A percentile compares a stretch with the other conserved stretches of the same genome.
phyloP scores from a whole-genome alignment of 2,329 filamentous ascomycete species.

The Ophiocordyceps camponoti-leonardi region DNA sequence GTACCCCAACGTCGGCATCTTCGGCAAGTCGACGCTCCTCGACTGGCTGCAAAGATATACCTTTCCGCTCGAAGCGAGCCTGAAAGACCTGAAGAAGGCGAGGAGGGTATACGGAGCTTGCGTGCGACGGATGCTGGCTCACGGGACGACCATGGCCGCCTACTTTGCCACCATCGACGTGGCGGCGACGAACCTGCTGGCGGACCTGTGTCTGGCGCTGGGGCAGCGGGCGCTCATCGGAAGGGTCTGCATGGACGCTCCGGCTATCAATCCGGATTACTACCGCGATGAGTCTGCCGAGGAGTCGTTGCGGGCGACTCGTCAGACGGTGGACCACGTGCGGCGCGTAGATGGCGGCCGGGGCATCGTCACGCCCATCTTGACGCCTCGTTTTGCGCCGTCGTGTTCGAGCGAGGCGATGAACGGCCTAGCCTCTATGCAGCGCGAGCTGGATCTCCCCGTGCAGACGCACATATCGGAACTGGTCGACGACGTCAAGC shows the following conservation, averaged over 20 bases:
- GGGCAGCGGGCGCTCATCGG: constrained; percentile 88
- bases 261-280: constrained; percentile 47
- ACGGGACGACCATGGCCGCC: constrained; percentile 87
- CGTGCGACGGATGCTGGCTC: constrained; percentile 62
- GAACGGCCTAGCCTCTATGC: constrained; percentile 43
- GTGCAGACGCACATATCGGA: constrained; percentile 86
- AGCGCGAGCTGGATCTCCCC: constrained; percentile 42
- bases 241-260: constrained; percentile 83
- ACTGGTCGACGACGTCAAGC: constrained; percentile 53
- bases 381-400: constrained; percentile 59
- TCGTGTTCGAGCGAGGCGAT: constrained; percentile 45
- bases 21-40: constrained; percentile 81
- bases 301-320: constrained; percentile 36
- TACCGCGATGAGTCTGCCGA: constrained; percentile 60
- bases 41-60: constrained; percentile 93
- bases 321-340: constrained; percentile 48
- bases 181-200: constrained; percentile 75
- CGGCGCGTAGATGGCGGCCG: constrained; percentile 44
- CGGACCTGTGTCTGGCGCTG: constrained; percentile 57
- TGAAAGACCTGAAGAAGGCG: constrained; percentile 46
- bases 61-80: constrained; percentile 75
- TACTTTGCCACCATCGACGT: constrained; percentile 90
- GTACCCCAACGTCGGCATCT: constrained; percentile 86
- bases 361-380: constrained; percentile 55
- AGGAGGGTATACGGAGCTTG: constrained; percentile 59